Conservation (phyloP, 208 protist species). For the Trypanosomatidae sp. region DNA sequence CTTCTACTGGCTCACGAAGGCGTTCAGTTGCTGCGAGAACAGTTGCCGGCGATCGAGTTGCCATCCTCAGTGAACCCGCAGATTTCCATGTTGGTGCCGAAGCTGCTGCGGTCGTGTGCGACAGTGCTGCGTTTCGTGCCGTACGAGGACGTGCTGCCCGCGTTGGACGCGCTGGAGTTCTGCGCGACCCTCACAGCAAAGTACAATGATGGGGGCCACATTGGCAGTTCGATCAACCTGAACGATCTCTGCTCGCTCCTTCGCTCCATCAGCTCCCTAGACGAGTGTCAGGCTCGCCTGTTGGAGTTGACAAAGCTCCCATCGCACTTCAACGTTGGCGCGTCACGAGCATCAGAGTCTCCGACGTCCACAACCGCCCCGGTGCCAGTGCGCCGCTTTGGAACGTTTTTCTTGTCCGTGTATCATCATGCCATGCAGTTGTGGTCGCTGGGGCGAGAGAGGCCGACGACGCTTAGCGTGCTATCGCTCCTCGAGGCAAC, state of each 20-base stretch:
- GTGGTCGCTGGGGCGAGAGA: slow-evolving; percentile 43
- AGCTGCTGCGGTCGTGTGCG: slow-evolving; percentile 66
- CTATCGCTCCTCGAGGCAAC: slow-evolving; percentile 67
- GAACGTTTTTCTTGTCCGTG: slow-evolving; percentile 25
- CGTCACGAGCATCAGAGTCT: not conserved
- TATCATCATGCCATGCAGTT: slow-evolving; percentile 51
- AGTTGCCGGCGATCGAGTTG: slow-evolving; percentile 23
- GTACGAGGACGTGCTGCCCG: slow-evolving; percentile 28
- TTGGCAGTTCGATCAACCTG: slow-evolving; percentile 45
- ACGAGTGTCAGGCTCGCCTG: slow-evolving; percentile 27
- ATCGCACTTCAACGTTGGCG: not conserved
- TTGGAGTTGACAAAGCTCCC: slow-evolving; percentile 6
- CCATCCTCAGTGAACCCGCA: not conserved
- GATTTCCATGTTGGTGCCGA: slow-evolving; percentile 37
- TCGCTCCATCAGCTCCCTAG: slow-evolving; percentile 48
- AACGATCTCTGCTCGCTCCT: slow-evolving; percentile 71
- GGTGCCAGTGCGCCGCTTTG: slow-evolving; percentile 14
- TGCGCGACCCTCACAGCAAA: slow-evolving; percentile 19
- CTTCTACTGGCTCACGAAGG: slow-evolving; percentile 40
- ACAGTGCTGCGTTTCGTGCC: slow-evolving; percentile 49
- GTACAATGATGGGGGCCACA: slow-evolving; percentile 41
- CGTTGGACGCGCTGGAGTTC: slow-evolving; percentile 47
- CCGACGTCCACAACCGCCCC: not conserved
- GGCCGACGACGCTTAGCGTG: slow-evolving; percentile 45
- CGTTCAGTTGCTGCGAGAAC: slow-evolving; percentile 44